These are phyloP conservation scores for Urtica urens DNA, from an alignment of 306 rosid genomes.

Conservation along the genomic window DNA sequence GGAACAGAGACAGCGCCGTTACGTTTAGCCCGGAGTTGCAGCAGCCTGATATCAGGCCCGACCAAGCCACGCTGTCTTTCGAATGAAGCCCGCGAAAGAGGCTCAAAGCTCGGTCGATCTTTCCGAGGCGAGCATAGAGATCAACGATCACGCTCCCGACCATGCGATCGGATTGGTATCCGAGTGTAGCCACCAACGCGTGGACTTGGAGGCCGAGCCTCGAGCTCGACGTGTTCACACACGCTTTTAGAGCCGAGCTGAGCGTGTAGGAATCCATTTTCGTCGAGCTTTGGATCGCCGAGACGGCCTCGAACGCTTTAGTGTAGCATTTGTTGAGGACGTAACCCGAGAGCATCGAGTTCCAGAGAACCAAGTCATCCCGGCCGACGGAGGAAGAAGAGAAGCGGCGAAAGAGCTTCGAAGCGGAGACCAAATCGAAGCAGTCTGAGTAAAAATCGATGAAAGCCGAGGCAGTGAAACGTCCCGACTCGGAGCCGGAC, in stretches of 20 bases:
- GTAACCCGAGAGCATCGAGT: conserved; percentile 77
- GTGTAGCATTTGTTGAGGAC: conserved; percentile 30
- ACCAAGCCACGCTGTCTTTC: conserved; percentile 72
- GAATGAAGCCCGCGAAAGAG: conserved; percentile 50
- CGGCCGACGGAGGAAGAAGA: conserved; percentile 19
- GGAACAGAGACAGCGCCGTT: conserved; percentile 44
- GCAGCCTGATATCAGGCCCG: conserved; percentile 70
- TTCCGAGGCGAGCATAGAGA: conserved; percentile 43
- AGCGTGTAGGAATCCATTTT: conserved; percentile 58
- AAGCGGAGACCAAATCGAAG: conserved; percentile 38
- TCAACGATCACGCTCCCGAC: conserved; percentile 74
- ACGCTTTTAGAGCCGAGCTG: conserved; percentile 52
- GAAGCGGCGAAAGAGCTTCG: conserved; percentile 35
- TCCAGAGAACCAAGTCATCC: conserved; percentile 57
- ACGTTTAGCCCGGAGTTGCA: conserved; percentile 44
- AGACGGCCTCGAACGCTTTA: conserved; percentile 41
- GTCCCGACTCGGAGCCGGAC: conserved; percentile 50
- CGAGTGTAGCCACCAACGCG: conserved; percentile 51
- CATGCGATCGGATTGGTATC: conserved; percentile 51
- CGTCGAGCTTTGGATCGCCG: conserved; percentile 37
- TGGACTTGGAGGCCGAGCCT: conserved; percentile 64
- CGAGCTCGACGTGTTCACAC: conserved; percentile 36
- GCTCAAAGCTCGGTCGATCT: conserved; percentile 35
- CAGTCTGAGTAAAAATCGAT: conserved; percentile 76
- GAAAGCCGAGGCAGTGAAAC: conserved; percentile 56